These are phyloP conservation scores for Salvia hispanica DNA, from an alignment of 257 asterid species.

Conservation along the genomic window DNA sequence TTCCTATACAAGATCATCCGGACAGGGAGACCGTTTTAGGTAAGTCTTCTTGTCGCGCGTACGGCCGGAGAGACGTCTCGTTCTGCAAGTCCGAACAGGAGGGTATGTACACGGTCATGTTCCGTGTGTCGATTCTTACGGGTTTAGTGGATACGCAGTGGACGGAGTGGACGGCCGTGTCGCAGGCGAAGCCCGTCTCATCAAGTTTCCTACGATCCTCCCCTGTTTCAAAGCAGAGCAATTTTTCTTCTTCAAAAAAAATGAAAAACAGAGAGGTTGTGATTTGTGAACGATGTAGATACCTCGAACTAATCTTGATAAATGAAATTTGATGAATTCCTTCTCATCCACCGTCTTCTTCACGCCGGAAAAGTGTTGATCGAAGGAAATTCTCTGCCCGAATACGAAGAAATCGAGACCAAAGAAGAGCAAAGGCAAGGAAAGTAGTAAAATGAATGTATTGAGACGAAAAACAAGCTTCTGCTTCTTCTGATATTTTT, in stretches of 20 bases:
- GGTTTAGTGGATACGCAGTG: slow-evolving; percentile 43
- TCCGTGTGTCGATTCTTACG: slow-evolving; percentile 44
- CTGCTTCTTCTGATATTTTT: no score
- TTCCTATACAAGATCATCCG: slow-evolving; percentile 30
- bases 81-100: slow-evolving; percentile 20
- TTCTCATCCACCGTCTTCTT: no score
- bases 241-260: neutral
- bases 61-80: slow-evolving; percentile 43
- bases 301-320: no score
- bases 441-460: no score
- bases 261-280: no score
- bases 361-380: no score
- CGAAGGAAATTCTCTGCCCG: no score
- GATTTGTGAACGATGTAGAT: no score
- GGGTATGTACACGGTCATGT: slow-evolving; percentile 43
- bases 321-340: no score
- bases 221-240: slow-evolving; percentile 40
- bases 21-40: slow-evolving; percentile 43
- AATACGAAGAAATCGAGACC: no score
- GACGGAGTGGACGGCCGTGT: slow-evolving; percentile 44
- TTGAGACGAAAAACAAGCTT: no score
- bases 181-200: slow-evolving; percentile 50
- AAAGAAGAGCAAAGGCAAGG: no score
- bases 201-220: slow-evolving; percentile 48
- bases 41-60: slow-evolving; percentile 51